Evolutionary conservation across 495 filamentous ascomycete genomes (phyloP).

Genomic region (Aspergillus kassunensis): DNA sequence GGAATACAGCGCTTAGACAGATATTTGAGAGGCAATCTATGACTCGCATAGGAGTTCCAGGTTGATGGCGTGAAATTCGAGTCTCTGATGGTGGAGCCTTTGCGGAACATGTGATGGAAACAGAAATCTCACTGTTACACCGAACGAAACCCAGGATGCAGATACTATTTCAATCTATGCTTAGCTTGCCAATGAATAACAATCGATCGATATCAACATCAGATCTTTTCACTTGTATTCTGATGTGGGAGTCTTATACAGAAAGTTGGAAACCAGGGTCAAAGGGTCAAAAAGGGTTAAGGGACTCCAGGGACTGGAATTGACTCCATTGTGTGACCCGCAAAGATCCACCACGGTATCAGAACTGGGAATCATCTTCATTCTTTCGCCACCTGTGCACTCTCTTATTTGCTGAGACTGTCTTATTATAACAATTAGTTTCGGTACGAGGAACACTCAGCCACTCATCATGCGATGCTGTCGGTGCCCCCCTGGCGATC

Average conservation of each 20-base stretch:
- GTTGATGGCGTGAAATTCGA: too few species aligned
- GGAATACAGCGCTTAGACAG: too few species aligned
- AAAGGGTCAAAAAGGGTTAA: background rate
- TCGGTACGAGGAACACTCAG: background rate
- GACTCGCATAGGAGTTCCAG: too few species aligned
- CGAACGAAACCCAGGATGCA: background rate
- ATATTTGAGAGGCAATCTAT: too few species aligned
- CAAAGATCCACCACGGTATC: conserved; percentile 25
- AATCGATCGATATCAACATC: too few species aligned
- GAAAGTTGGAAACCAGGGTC: background rate
- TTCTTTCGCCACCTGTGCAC: background rate
- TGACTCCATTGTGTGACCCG: conserved; percentile 18
- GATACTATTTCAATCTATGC: background rate
- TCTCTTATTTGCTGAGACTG: conserved; percentile 3
- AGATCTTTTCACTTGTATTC: too few species aligned
- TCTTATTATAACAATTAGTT: conserved; percentile 1
- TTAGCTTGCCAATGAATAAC: too few species aligned
- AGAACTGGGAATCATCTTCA: conserved; percentile 15
- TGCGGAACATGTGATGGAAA: background rate
- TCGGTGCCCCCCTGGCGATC: conserved; percentile 10
- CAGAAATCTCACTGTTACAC: background rate
- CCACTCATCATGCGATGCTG: background rate
- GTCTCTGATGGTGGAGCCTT: too few species aligned
- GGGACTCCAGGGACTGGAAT: conserved; percentile 17
- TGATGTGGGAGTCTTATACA: background rate